These are phyloP conservation scores for Yamadazyma atlantica DNA, from an alignment of 1,139 yeast species.

Conservation along the genomic window DNA sequence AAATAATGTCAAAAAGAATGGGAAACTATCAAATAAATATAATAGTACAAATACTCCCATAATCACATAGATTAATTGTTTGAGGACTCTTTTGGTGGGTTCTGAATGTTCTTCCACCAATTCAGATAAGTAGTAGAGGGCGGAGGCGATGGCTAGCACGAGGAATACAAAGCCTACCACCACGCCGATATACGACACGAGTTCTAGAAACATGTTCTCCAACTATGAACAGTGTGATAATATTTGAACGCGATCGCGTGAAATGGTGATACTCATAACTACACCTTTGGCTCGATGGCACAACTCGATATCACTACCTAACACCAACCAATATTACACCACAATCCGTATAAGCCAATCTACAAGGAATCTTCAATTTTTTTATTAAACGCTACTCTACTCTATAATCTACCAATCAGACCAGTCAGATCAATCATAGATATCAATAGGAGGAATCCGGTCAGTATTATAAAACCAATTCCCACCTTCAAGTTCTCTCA, in stretches of 20 bases:
- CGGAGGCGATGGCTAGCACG: slow-evolving; percentile 68
- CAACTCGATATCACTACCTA: too few relatives aligned
- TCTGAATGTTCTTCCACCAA: slow-evolving; percentile 92
- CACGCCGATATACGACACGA: slow-evolving; percentile 65
- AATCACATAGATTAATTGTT: slow-evolving; percentile 59
- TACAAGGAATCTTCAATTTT: too few relatives aligned
- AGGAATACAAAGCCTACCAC: slow-evolving; percentile 73
- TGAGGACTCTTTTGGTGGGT: slow-evolving; percentile 71
- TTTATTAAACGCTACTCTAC: too few relatives aligned
- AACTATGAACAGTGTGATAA: background rate
- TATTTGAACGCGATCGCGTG: background rate
- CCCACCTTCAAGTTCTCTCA: slow-evolving; percentile 80
- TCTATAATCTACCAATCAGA: too few relatives aligned
- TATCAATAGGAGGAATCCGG: slow-evolving; percentile 92
- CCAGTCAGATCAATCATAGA: slow-evolving; percentile 75
- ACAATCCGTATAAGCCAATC: too few relatives aligned
- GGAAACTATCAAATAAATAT: slow-evolving; percentile 73
- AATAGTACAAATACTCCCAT: slow-evolving; percentile 55
- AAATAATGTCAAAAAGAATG: slow-evolving; percentile 61
- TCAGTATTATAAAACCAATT: slow-evolving; percentile 97
- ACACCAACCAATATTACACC: too few relatives aligned
- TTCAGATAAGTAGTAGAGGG: slow-evolving; percentile 86
- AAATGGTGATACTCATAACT: too few relatives aligned
- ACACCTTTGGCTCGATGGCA: too few relatives aligned
- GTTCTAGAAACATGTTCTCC: slow-evolving; percentile 36